phyloP scores from a whole-genome alignment of 371 early-diverging fungal species.

The Rhizopus delemar region DNA sequence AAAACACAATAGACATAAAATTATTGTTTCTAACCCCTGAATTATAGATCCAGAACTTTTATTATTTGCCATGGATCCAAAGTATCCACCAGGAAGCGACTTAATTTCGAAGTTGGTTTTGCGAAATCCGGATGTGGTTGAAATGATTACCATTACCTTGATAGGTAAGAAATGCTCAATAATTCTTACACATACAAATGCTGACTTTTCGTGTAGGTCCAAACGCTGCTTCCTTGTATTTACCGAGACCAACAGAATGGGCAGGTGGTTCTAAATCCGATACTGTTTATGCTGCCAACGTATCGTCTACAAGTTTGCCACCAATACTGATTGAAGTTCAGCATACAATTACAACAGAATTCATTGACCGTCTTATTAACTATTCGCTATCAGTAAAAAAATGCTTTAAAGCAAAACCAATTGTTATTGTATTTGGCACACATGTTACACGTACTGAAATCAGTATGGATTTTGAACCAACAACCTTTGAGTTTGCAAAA shows the following conservation, averaged over 20 bases:
- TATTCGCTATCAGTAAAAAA: slow-evolving; percentile 15
- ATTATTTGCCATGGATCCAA: too few relatives aligned
- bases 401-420: slow-evolving; percentile 16
- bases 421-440: slow-evolving; percentile 19
- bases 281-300: slow-evolving; percentile 9
- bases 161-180: slow-evolving; percentile 13
- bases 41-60: too few relatives aligned
- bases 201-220: slow-evolving; percentile 17
- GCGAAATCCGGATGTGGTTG: slow-evolving; percentile 14
- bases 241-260: too few relatives aligned
- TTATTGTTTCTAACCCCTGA: too few relatives aligned
- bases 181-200: slow-evolving; percentile 7
- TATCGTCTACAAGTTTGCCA: slow-evolving; percentile 12
- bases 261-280: too few relatives aligned
- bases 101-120: too few relatives aligned
- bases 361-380: slow-evolving; percentile 10
- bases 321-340: slow-evolving; percentile 17
- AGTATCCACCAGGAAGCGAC: too few relatives aligned
- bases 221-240: slow-evolving; percentile 11
- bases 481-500: slow-evolving; percentile 7
- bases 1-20: too few relatives aligned
- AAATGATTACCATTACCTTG: slow-evolving; percentile 11
- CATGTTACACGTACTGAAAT: slow-evolving; percentile 17
- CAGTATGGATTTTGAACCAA: slow-evolving; percentile 12
- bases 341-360: slow-evolving; percentile 15